A percentile compares a stretch with the other conserved stretches of the same genome.
These are phyloP conservation scores for Phaseolus lunatus DNA, from an alignment of 306 rosid genomes.

Conservation along the genomic window DNA sequence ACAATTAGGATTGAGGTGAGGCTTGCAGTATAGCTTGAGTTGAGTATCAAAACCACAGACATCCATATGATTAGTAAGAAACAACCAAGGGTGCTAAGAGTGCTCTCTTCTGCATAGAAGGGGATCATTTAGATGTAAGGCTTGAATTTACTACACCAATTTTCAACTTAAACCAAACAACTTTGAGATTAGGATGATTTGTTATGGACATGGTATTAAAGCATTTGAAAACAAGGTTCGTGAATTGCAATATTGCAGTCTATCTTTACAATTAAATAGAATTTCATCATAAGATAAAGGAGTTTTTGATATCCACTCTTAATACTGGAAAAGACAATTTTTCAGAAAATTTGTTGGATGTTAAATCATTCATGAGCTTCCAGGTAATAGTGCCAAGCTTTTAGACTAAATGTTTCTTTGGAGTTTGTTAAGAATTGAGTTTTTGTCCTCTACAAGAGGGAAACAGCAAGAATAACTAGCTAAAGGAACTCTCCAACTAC, in stretches of 20 bases:
- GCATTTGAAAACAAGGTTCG: neutral
- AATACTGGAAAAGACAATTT: neutral
- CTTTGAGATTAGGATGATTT: too few species aligned
- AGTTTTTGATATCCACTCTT: neutral
- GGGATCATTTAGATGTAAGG: too few species aligned
- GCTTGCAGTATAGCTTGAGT: conserved; percentile 84
- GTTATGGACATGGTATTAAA: neutral
- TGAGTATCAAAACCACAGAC: conserved; percentile 78
- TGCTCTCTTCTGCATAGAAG: conserved; percentile 67
- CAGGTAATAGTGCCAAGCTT: neutral
- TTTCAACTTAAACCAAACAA: too few species aligned
- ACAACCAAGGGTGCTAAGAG: conserved; percentile 77
- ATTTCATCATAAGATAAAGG: too few species aligned
- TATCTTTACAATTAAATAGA: neutral
- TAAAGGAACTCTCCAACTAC: conserved; percentile 30
- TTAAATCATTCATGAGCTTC: neutral
- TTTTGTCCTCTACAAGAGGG: neutral
- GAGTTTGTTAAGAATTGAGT: neutral
- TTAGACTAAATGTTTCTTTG: neutral
- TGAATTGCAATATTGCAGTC: neutral
- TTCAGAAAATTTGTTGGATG: too few species aligned
- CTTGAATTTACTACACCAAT: too few species aligned
- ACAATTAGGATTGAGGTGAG: conserved; percentile 85
- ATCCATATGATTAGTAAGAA: conserved; percentile 78
- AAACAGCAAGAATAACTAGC: neutral